Evolutionary conservation across 805 yeast genomes (phyloP).

Genomic region (Candida loeiensis): DNA sequence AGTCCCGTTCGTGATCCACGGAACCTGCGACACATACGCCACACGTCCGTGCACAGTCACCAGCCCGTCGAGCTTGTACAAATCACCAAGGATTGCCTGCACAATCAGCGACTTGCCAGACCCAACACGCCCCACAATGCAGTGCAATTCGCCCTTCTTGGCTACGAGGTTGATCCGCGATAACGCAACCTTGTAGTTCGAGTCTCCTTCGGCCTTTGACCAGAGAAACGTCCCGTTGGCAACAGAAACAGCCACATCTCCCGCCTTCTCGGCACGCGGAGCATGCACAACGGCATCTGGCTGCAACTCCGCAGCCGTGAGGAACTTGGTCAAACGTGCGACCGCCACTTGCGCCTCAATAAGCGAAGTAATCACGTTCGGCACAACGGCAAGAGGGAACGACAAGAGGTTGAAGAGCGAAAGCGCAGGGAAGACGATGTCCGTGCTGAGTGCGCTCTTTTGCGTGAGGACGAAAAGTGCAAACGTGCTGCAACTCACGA

Average conservation of each 20-base stretch:
- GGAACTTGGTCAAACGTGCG: slow-evolving; percentile 67
- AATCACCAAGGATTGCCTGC: slow-evolving; percentile 78
- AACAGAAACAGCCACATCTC: slow-evolving; percentile 65
- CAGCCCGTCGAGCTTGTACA: slow-evolving; percentile 70
- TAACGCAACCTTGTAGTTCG: slow-evolving; percentile 60
- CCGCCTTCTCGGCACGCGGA: slow-evolving; percentile 47
- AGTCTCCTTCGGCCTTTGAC: slow-evolving; percentile 62
- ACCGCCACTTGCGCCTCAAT: slow-evolving; percentile 88
- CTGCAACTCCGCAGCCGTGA: slow-evolving; percentile 78
- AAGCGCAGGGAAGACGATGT: slow-evolving; percentile 87
- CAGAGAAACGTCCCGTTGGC: slow-evolving; percentile 71
- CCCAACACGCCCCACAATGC: slow-evolving; percentile 89
- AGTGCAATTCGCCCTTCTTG: slow-evolving; percentile 71
- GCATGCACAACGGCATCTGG: slow-evolving; percentile 63
- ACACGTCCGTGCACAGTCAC: slow-evolving; percentile 70
- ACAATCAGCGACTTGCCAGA: slow-evolving; percentile 83
- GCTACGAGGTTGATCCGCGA: slow-evolving; percentile 60
- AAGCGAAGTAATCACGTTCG: slow-evolving; percentile 79
- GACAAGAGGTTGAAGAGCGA: slow-evolving; percentile 82
- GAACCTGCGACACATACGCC: slow-evolving; percentile 89
- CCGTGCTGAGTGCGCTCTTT: slow-evolving; percentile 73
- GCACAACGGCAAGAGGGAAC: slow-evolving; percentile 90
- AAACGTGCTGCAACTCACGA: slow-evolving; percentile 88
- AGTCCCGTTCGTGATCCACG: slow-evolving; percentile 97
- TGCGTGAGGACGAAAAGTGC: slow-evolving; percentile 67